Evolutionary conservation across 306 rosid species (phyloP), one percentile per base, ranked within the genome.

Genomic region (Cicer pinnatifidum): DNA sequence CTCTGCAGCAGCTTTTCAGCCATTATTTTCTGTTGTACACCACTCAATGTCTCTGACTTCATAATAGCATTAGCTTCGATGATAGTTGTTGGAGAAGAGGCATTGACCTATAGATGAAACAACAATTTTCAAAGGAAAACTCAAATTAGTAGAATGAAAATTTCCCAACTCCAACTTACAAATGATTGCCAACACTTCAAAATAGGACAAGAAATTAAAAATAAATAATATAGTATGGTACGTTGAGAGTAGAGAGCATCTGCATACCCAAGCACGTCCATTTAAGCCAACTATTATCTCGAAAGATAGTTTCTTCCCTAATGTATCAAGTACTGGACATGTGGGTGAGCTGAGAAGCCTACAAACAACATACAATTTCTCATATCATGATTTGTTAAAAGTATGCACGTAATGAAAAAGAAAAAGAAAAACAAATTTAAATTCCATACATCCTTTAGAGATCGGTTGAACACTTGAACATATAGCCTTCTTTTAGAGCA

Each of bases 251-350:
- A 45, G 76, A 62, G 38, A 20, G 45, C 9, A 46, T 66, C 47
- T 65, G 46, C 48, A 41, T 87, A 91, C 97, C 98, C 97, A 94
- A 84, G 86, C 98, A 57, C 96, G 97, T 62, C 96, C 96, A 69
- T 94, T 94, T 59, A 91, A 75, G 69, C 98, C 96, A 76, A 84
- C 77, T 58, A 96, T 96, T 59, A 84, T 90, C 84, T 94, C 97
- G 54, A 91, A 91, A 33, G 33, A 91, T 79, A 91, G 67, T 77
- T 91, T 91, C 91, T 88, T 91, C 87, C 97, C 98, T n/a, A 94
- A 77, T 20, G 78, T 86, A 10, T 81, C 96, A 43, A 94, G 96
- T 70, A 89, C 89, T 0, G 97, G 92, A 88, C 92, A 87, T 37
- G 91, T 73, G 8, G 97, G 97, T 7, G 87, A 84, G 80, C 92